Conservation (phyloP, 768 basidiomycete species). For the Astraeus odoratus region DNA sequence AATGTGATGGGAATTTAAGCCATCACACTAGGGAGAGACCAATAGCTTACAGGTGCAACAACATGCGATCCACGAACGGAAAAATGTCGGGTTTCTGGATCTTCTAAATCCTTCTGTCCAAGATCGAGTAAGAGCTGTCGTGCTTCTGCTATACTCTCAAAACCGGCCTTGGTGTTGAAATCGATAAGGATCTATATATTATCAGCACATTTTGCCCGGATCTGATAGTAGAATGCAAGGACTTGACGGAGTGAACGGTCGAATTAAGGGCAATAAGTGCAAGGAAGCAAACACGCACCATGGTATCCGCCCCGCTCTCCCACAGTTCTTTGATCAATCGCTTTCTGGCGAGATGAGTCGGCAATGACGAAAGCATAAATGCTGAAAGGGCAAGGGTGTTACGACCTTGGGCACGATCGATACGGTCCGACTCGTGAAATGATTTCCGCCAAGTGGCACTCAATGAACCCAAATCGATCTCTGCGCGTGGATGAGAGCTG, state of each 20-base stretch:
- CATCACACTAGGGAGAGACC: neutral
- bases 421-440: constrained; percentile 42
- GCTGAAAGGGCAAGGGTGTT: constrained; percentile 72
- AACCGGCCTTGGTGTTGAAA: constrained; percentile 69
- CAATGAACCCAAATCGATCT: constrained; percentile 39
- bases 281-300: constrained; percentile 38
- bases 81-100: constrained; percentile 31
- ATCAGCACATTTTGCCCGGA: constrained; percentile 7
- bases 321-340: constrained; percentile 78
- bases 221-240: neutral
- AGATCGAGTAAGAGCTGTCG: constrained; percentile 62
- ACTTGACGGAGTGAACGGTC: neutral
- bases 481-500: constrained; percentile 29
- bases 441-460: constrained; percentile 49
- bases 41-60: constrained; percentile 73
- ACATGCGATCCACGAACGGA: constrained; percentile 62
- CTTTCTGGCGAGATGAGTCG: constrained; percentile 54
- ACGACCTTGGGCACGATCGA: constrained; percentile 36
- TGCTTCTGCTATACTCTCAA: constrained; percentile 71
- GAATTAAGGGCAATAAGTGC: neutral
- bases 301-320: constrained; percentile 81
- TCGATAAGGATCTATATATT: constrained; percentile 72
- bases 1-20: constrained; percentile 5
- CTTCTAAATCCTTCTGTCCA: constrained; percentile 53
- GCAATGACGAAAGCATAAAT: constrained; percentile 75